Percentiles rank a stretch among this genome's conserved stretches.
Conservation (phyloP, 345 rosid genomes). For the Crucihimalaya himalaica region DNA sequence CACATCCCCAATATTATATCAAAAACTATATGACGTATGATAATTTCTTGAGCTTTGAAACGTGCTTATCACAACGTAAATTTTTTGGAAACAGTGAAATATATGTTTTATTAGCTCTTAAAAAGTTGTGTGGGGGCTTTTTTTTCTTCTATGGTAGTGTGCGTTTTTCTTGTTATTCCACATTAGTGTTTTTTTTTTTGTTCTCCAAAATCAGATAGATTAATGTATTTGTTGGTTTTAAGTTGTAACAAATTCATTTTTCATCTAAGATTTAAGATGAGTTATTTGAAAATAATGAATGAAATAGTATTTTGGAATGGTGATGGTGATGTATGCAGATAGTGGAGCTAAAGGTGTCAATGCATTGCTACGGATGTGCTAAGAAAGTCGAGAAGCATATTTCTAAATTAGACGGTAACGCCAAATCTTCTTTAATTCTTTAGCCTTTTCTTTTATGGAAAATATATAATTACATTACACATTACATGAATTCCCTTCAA, state of each 20-base stretch:
- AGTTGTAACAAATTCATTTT: neutral
- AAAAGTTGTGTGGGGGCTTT: conserved; percentile 24
- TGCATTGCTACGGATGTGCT: conserved; percentile 94
- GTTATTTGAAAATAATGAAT: neutral
- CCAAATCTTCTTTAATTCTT: conserved; percentile 33
- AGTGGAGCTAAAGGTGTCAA: conserved; percentile 84
- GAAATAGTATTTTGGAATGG: neutral
- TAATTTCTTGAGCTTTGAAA: conserved; percentile 33
- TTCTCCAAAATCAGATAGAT: conserved; percentile 13
- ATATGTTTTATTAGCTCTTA: conserved; percentile 27
- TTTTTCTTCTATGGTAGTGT: conserved; percentile 23
- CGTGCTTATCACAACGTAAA: conserved; percentile 25
- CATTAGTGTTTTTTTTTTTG: neutral
- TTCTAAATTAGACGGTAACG: conserved; percentile 76
- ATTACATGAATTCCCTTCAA: conserved; percentile 22
- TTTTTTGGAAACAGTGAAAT: conserved; percentile 30
- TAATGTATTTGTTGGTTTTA: neutral
- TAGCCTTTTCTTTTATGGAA: conserved; percentile 25
- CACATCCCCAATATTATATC: neutral
- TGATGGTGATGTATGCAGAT: conserved; percentile 50
- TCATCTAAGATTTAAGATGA: neutral
- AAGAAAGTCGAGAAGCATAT: conserved; percentile 89
- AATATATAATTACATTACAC: conserved; percentile 12
- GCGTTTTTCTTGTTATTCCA: conserved; percentile 35
- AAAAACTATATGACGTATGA: neutral